These are phyloP conservation scores for Tuber melanosporum DNA, from an alignment of 495 filamentous ascomycete genomes.

Conservation along the genomic window DNA sequence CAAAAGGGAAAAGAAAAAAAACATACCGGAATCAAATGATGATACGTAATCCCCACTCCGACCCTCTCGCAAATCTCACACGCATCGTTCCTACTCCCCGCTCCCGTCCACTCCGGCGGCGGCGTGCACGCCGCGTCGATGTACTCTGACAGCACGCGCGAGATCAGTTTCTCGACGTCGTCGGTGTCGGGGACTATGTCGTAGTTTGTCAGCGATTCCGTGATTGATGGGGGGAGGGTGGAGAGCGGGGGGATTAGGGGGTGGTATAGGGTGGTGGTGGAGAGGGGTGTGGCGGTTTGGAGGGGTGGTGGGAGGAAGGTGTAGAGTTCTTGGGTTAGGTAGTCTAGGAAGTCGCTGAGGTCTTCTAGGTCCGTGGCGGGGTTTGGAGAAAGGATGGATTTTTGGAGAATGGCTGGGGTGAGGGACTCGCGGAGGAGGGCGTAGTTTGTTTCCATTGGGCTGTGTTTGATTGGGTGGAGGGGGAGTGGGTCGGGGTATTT, in stretches of 20 bases:
- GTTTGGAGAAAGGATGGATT: conserved; percentile 26
- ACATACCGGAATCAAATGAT: conserved; percentile 72
- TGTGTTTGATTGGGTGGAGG: not conserved
- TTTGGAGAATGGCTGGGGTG: conserved; percentile 50
- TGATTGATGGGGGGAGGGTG: conserved; percentile 50
- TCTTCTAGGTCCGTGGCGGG: conserved; percentile 54
- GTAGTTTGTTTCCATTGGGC: conserved; percentile 49
- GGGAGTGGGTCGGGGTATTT: conserved; percentile 10
- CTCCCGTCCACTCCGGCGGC: conserved; percentile 51
- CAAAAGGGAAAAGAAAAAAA: conserved; percentile 41
- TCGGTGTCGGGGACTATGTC: conserved; percentile 49
- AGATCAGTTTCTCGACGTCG: conserved; percentile 52
- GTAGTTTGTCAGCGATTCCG: conserved; percentile 57
- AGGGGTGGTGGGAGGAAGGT: conserved; percentile 54
- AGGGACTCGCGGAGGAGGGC: conserved; percentile 64
- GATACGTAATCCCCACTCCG: conserved; percentile 66
- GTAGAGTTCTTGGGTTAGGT: conserved; percentile 66
- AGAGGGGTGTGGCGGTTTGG: conserved; percentile 47
- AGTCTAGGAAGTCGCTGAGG: conserved; percentile 67
- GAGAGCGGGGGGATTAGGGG: conserved; percentile 43
- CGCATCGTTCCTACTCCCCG: conserved; percentile 48
- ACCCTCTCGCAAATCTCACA: conserved; percentile 79
- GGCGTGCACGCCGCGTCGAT: conserved; percentile 50
- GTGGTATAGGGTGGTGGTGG: conserved; percentile 48
- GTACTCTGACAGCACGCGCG: conserved; percentile 57